These are phyloP conservation scores for Apiospora aurea DNA, from an alignment of 2,329 filamentous ascomycete species.

Conservation along the genomic window DNA sequence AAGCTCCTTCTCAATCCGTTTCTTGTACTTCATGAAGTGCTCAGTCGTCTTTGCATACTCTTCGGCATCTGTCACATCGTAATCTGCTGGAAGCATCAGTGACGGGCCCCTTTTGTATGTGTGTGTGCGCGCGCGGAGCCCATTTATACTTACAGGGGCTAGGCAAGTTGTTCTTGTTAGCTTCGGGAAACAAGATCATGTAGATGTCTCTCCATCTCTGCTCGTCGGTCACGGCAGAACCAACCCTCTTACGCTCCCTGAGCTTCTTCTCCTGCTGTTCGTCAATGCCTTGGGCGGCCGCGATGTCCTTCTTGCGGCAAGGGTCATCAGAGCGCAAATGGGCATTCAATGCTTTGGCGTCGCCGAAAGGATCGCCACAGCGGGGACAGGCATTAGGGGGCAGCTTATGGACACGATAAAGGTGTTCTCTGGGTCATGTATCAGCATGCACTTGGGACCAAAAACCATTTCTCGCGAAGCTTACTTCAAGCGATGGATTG, in stretches of 20 bases:
- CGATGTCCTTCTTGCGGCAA: conserved; percentile 37
- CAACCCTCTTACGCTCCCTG: conserved; percentile 37
- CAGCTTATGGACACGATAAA: conserved; percentile 39
- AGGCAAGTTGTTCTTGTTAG: conserved; percentile 37
- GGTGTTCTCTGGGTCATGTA: conserved; percentile 36
- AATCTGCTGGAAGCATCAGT: conserved; percentile 34
- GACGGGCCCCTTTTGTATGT: conserved; percentile 21
- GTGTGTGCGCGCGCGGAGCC: neutral
- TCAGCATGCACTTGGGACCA: neutral
- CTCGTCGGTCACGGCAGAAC: conserved; percentile 36
- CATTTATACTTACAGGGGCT: conserved; percentile 38
- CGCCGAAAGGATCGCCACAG: conserved; percentile 36
- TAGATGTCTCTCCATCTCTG: conserved; percentile 43
- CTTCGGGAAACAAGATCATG: conserved; percentile 40
- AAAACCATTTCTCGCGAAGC: conserved; percentile 23
- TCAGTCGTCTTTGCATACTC: conserved; percentile 32
- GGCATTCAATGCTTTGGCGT: conserved; percentile 34
- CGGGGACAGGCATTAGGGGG: conserved; percentile 39
- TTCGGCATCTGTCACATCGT: conserved; percentile 34
- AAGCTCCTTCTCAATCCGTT: conserved; percentile 37
- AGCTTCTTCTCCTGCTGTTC: conserved; percentile 39
- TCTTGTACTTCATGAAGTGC: conserved; percentile 36
- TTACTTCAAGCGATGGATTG: conserved; percentile 42
- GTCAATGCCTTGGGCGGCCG: conserved; percentile 38
- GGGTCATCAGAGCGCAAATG: conserved; percentile 40